Conservation (phyloP, 2,329 filamentous ascomycete species). For the Didymella arachidicola region DNA sequence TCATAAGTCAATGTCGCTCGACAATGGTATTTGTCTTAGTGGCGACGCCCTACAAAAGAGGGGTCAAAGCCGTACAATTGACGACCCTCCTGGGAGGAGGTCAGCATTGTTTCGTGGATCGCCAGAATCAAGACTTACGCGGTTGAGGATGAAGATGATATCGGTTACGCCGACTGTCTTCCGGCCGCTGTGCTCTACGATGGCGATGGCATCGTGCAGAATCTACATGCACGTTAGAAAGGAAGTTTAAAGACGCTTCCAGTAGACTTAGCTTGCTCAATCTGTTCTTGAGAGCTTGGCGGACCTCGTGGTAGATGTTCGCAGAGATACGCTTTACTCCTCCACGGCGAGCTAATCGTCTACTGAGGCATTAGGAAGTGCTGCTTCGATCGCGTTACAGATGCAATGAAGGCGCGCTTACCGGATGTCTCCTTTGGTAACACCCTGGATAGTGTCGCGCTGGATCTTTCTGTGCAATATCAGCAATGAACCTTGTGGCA, state of each 20-base stretch:
- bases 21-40: background rate
- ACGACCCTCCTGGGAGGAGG: constrained; percentile 5
- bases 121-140: constrained; percentile 27
- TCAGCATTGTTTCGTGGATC: background rate
- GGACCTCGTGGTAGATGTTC: constrained; percentile 68
- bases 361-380: constrained; percentile 23
- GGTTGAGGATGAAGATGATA: constrained; percentile 43
- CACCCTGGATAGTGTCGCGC: constrained; percentile 43
- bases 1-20: background rate
- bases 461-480: constrained; percentile 38
- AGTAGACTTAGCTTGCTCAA: constrained; percentile 50
- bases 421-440: constrained; percentile 49
- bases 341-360: constrained; percentile 76
- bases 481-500: background rate
- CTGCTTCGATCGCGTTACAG: background rate
- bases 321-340: constrained; percentile 77
- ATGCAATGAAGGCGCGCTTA: constrained; percentile 25
- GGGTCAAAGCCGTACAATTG: constrained; percentile 21
- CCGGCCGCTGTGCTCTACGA: constrained; percentile 38
- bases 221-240: constrained; percentile 28
- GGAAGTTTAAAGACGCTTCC: background rate
- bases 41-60: background rate
- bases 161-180: constrained; percentile 44
- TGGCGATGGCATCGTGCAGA: constrained; percentile 30
- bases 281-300: constrained; percentile 60